phyloP scores from a whole-genome alignment of 768 basidiomycete genomes.

The Psilocybe cubensis region DNA sequence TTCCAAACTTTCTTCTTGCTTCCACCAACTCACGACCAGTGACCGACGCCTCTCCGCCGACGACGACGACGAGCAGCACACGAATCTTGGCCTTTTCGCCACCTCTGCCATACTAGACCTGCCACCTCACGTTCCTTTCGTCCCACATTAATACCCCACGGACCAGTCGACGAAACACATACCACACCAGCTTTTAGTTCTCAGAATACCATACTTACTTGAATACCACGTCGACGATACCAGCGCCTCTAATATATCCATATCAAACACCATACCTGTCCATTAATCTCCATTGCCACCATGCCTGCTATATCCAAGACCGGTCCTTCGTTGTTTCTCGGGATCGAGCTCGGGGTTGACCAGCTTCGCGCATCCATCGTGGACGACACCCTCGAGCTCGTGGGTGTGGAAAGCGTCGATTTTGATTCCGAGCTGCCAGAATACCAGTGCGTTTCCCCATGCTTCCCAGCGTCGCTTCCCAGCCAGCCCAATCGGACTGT shows the following conservation, averaged over 20 bases:
- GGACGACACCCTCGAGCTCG: conserved; percentile 80
- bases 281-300: conserved; percentile 11
- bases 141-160: conserved; percentile 20
- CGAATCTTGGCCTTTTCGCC: conserved; percentile 1
- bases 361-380: conserved; percentile 83
- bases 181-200: conserved; percentile 5
- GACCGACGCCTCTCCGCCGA: not conserved
- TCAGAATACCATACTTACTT: conserved; percentile 21
- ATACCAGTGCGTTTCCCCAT: conserved; percentile 66
- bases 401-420: conserved; percentile 82
- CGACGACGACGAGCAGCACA: conserved; percentile 10
- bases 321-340: conserved; percentile 69
- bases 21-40: conserved; percentile 12
- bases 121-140: conserved; percentile 31
- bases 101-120: conserved; percentile 19
- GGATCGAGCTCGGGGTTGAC: conserved; percentile 85
- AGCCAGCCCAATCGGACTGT: conserved; percentile 2
- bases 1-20: conserved; percentile 5
- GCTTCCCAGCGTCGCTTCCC: conserved; percentile 5
- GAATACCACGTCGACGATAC: conserved; percentile 32
- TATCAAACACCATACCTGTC: conserved; percentile 21
- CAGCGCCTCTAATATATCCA: conserved; percentile 33
- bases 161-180: conserved; percentile 2
- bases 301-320: conserved; percentile 50
- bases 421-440: conserved; percentile 81